Base-by-base conservation (phyloP, 2,329 filamentous ascomycete genomes). In the Colletotrichum tabaci region DNA sequence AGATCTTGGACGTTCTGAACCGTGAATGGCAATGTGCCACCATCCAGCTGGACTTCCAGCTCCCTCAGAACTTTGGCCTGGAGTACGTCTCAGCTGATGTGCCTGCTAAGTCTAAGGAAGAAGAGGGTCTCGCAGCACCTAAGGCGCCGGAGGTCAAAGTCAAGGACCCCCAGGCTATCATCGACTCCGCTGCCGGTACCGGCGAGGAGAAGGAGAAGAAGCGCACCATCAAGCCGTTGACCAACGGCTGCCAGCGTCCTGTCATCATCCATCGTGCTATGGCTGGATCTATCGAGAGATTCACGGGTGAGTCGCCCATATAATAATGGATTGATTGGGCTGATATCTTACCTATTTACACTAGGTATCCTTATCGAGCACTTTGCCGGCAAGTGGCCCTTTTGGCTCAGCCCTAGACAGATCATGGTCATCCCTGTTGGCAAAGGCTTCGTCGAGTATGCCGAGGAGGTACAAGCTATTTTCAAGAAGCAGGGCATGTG, bases 181-280 rank as follows among this genome's bases (percentile, higher is more conserved):
- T 76, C n/a, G 75, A 77, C 49, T 74, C 76, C 15, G 77, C 80
- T 52, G 78, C 82, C 47, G 80, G 82, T 71, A 87, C 88, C 77
- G 82, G 81, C 73, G 85, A 84, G 60, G 85, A 87, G 58, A 76
- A 75, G 61, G 77, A 77, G 64, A 77, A 76, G 74, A 77, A 77
- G 74, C 75, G 79, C 12, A 75, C 82, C 64, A 82, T 81, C 79
- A 87, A 87, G 75, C 81, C 84, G 12, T 84, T 93, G 67, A 88
- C 90, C 9, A 87, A 90, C 18, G 92, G 94, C 74, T 95, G 92
- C 78, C 91, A 92, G 23, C 90, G 93, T 35, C 94, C 94, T 21
- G 94, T 96, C 80, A 95, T 96, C 90, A 93, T 96, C 72, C 94
- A 96, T 82, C 92, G 94, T 76, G 94, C 94, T 74, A 93, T 96